Base-by-base conservation (phyloP, 2,329 filamentous ascomycete species). In the Acrocalymma vagum region DNA sequence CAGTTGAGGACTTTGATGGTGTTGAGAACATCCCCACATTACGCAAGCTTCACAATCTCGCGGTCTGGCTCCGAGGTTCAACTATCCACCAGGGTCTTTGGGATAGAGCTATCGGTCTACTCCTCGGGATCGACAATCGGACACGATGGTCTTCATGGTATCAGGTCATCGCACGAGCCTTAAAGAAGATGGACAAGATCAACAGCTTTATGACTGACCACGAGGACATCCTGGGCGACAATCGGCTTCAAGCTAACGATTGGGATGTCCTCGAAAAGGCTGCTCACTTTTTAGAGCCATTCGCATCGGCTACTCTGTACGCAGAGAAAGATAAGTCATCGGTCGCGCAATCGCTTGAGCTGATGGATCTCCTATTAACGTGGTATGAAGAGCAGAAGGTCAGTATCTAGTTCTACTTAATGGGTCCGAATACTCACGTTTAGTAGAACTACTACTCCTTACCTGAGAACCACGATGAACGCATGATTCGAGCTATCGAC, bases 331-430 rank as follows among this genome's bases (percentile, higher is more conserved):
- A 42, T 30, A 31, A 32, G 9, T n/a, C 39, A 24, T 42, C 26
- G 11, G 25, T 42, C 39, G 29, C 23, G 15, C 22, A 36, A 25
- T 25, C 39, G 6, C 18, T 42, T 13, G 9, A 16, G 17, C 8
- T 37, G 10, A 42, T 42, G 16, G 39, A 42, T 26, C 6, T 16
- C 10, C 16, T 42, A 9, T 26, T 42, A 20, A 9, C n/a, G 7
- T 13, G 31, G 23, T 42, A 42, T 30, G 18, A 42, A 28, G 11
- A 37, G 17, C n/a, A 30, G 11, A 37, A 42, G 39, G 39, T 42
- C 10, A 30, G 32, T 31, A 13, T 29, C 14, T 21, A 22, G 24
- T 26, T 28, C 13, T 26, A 26, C 11, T 29, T n/a, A 18, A 18
- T 29, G n/a, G 4, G 22, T 9, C 16, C 7, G 13, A 22, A 10